Percentiles rank a stretch among this genome's conserved stretches.
phyloP scores from a whole-genome alignment of 768 basidiomycete species.

The Filobasidium floriforme region DNA sequence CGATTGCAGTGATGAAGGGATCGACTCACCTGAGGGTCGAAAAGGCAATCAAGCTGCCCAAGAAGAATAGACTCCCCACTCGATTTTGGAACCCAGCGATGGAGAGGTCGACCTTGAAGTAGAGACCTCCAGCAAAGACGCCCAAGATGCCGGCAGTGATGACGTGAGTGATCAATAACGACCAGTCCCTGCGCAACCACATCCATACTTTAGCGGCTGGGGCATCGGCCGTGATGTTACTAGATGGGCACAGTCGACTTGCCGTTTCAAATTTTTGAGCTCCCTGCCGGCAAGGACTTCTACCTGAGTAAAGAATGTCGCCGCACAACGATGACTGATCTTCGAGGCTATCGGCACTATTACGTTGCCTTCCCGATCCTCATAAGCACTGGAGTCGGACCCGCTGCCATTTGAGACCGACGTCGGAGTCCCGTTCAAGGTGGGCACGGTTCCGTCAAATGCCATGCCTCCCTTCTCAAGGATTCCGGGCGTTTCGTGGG shows the following conservation, averaged over 20 bases:
- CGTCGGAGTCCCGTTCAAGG: constrained; percentile 18
- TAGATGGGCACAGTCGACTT: constrained; percentile 18
- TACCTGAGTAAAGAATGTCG: constrained; percentile 83
- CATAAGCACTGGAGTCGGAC: background rate
- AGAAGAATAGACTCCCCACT: constrained; percentile 89
- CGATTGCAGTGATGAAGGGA: background rate
- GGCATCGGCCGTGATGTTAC: background rate
- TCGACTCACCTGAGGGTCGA: constrained; percentile 58
- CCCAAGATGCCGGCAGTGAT: constrained; percentile 64
- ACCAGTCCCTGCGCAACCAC: constrained; percentile 58
- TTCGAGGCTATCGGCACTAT: background rate
- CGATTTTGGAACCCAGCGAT: constrained; percentile 87
- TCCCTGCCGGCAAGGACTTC: constrained; percentile 74
- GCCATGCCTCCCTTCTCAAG: background rate
- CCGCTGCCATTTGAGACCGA: background rate
- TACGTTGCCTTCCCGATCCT: background rate
- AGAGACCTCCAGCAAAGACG: constrained; percentile 81
- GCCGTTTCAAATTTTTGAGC: constrained; percentile 72
- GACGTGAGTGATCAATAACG: constrained; percentile 72
- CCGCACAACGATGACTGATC: constrained; percentile 49
- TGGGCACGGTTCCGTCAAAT: constrained; percentile 21
- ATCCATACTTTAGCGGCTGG: constrained; percentile 6
- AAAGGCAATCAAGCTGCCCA: constrained; percentile 85
- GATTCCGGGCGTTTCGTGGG: background rate
- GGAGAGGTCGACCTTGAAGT: constrained; percentile 66